Conservation (phyloP, 257 asterid species). For the Agastache rugosa region DNA sequence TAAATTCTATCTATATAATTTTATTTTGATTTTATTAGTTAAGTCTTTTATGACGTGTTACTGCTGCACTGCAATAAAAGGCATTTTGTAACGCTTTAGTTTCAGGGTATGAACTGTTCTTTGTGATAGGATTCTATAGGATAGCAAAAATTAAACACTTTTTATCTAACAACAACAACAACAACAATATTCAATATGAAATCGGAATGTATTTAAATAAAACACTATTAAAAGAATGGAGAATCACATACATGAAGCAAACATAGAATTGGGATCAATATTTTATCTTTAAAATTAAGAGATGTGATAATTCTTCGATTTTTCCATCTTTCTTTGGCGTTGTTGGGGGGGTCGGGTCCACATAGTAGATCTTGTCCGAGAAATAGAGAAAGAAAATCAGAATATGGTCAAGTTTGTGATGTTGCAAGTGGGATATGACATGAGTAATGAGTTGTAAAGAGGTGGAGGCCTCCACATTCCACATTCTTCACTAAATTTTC, state of each 20-base stretch:
- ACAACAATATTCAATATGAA: too few species aligned
- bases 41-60: too few species aligned
- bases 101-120: too few species aligned
- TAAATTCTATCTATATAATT: too few species aligned
- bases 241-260: not conserved
- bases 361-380: constrained; percentile 27
- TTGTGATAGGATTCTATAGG: too few species aligned
- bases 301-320: not conserved
- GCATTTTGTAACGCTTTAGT: not conserved
- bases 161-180: too few species aligned
- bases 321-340: not conserved
- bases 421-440: constrained; percentile 37
- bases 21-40: too few species aligned
- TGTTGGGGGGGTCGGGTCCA: constrained; percentile 33
- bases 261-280: not conserved
- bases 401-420: constrained; percentile 27
- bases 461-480: constrained; percentile 20
- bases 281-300: too few species aligned
- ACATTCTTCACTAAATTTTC: not conserved
- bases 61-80: not conserved
- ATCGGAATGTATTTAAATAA: too few species aligned
- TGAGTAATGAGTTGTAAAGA: constrained; percentile 37
- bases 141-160: too few species aligned
- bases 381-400: constrained; percentile 18
- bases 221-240: too few species aligned